These are phyloP conservation scores for Alternaria burnsii DNA, from an alignment of 2,329 filamentous ascomycete species.

Conservation along the genomic window DNA sequence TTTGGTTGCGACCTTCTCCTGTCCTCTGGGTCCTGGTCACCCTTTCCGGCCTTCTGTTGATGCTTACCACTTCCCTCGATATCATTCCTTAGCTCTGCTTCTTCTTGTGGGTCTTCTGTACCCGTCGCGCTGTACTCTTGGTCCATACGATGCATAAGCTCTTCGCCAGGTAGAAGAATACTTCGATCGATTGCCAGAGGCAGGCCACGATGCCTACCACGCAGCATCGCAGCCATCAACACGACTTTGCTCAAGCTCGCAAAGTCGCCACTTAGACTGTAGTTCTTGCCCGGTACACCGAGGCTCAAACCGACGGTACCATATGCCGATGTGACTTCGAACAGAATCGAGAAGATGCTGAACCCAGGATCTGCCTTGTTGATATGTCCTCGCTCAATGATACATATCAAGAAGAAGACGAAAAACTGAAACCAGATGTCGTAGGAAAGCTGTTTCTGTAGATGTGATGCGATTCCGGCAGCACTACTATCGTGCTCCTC, in stretches of 20 bases:
- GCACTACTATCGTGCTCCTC: constrained; percentile 50
- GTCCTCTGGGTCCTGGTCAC: constrained; percentile 26
- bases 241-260: constrained; percentile 66
- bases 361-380: constrained; percentile 47
- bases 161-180: constrained; percentile 43
- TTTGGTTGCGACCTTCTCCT: constrained; percentile 7
- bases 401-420: constrained; percentile 66
- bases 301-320: constrained; percentile 69
- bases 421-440: constrained; percentile 73
- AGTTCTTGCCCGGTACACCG: constrained; percentile 63
- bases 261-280: constrained; percentile 65
- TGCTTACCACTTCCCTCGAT: constrained; percentile 26
- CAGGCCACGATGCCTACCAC: constrained; percentile 40
- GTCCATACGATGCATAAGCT: constrained; percentile 47
- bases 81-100: constrained; percentile 24
- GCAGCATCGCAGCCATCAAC: constrained; percentile 65
- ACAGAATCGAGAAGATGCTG: constrained; percentile 51
- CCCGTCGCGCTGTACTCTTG: constrained; percentile 36
- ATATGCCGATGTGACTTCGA: constrained; percentile 67
- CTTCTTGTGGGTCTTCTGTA: constrained; percentile 17
- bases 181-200: constrained; percentile 44
- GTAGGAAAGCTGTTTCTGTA: constrained; percentile 71
- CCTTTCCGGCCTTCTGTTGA: constrained; percentile 9
- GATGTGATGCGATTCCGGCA: constrained; percentile 53
- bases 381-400: constrained; percentile 67